A percentile compares a stretch with the other conserved stretches of the same genome.
These are phyloP conservation scores for Fusarium torreyae DNA, from an alignment of 2,329 filamentous ascomycete species.

Conservation along the genomic window DNA sequence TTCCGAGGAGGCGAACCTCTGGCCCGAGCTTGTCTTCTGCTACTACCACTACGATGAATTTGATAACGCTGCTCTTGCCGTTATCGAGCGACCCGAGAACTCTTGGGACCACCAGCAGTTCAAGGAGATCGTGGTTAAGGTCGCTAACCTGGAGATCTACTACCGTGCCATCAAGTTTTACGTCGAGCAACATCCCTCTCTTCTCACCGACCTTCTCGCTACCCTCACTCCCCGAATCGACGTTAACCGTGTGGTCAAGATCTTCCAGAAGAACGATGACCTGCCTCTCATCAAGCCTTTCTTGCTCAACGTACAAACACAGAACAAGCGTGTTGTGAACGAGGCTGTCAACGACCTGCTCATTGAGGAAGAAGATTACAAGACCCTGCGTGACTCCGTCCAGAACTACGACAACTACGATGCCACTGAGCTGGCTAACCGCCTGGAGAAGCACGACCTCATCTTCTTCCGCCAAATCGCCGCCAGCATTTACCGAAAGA, in stretches of 20 bases:
- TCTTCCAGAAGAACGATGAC: slow-evolving; percentile 99
- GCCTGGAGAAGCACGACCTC: slow-evolving; percentile 96
- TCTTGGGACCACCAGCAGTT: slow-evolving; percentile 99
- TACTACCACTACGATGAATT: slow-evolving; percentile 99
- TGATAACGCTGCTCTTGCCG: slow-evolving; percentile 95
- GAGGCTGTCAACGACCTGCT: slow-evolving; percentile 97
- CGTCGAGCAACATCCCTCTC: slow-evolving; percentile 94
- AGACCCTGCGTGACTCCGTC: slow-evolving; percentile 96
- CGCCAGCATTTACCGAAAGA: slow-evolving; percentile 98
- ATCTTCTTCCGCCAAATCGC: slow-evolving; percentile 99
- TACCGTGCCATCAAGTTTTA: slow-evolving; percentile 98
- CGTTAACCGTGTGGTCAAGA: slow-evolving; percentile 98
- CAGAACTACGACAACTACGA: slow-evolving; percentile 99
- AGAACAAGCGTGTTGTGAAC: slow-evolving; percentile 99
- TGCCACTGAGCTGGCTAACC: slow-evolving; percentile 89
- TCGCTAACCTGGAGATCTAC: slow-evolving; percentile 98
- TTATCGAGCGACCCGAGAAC: slow-evolving; percentile 98
- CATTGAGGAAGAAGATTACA: slow-evolving; percentile 99
- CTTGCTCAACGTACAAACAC: slow-evolving; percentile 93
- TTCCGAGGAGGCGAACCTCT: slow-evolving; percentile 94
- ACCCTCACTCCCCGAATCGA: slow-evolving; percentile 93
- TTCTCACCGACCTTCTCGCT: slow-evolving; percentile 96
- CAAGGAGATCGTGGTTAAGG: slow-evolving; percentile 98
- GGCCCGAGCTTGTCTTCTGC: slow-evolving; percentile 97
- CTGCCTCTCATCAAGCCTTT: slow-evolving; percentile 99